Percentiles rank a stretch among this genome's conserved stretches.
Conservation (phyloP, 2,329 filamentous ascomycete genomes). For the Zymoseptoria ardabiliae region DNA sequence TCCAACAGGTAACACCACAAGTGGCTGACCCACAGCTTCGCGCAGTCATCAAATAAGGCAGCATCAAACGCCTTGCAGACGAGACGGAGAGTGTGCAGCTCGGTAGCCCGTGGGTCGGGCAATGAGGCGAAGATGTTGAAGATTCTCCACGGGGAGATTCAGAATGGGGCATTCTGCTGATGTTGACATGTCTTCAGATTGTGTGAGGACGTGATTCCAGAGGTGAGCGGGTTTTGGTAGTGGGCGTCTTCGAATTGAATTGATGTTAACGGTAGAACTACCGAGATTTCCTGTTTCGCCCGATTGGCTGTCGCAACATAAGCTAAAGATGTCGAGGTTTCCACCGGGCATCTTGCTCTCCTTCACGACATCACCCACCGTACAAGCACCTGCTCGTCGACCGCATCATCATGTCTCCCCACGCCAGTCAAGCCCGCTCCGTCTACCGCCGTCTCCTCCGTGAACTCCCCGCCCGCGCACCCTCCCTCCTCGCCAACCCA, state of each 20-base stretch:
- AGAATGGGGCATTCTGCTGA: not conserved
- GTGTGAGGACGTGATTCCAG: not conserved
- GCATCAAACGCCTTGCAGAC: conserved; percentile 4
- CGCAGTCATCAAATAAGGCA: not conserved
- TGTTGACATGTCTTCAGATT: not conserved
- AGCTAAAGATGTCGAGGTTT: not conserved
- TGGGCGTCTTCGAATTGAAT: no score
- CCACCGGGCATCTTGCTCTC: not conserved
- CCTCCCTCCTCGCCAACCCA: conserved; percentile 45
- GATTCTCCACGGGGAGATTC: not conserved
- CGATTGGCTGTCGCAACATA: not conserved
- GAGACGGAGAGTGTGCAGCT: not conserved
- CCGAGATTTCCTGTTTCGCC: not conserved
- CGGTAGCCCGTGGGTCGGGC: not conserved
- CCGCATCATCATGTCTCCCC: conserved; percentile 26
- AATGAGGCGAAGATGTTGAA: conserved; percentile 1
- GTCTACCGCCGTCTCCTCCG: conserved; percentile 85
- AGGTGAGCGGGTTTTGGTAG: no score
- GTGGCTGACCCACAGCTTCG: not conserved
- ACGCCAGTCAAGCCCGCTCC: conserved; percentile 53
- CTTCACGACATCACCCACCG: not conserved
- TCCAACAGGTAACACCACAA: conserved; percentile 1
- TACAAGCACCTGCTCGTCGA: not conserved
- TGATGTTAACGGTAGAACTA: no score
- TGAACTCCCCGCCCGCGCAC: conserved; percentile 69